These are phyloP conservation scores for Cenchrus purpureus DNA, from an alignment of 176 grass and related monocot genomes.

Conservation along the genomic window DNA sequence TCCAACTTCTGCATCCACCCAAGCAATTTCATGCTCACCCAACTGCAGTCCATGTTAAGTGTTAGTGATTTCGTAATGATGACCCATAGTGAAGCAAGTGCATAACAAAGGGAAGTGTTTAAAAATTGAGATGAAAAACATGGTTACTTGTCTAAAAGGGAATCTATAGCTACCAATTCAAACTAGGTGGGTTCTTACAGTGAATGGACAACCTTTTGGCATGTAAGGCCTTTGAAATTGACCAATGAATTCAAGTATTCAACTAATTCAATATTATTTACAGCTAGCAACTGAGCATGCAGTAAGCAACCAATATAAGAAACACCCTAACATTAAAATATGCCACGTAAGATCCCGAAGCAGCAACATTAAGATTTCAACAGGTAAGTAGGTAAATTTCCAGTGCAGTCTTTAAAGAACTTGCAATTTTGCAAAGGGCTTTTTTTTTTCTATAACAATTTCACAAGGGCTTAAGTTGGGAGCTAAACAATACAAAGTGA, in stretches of 20 bases:
- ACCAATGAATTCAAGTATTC: slow-evolving; percentile 10
- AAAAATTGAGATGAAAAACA: neutral
- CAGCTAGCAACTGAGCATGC: neutral
- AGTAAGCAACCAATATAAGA: neutral
- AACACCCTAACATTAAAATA: slow-evolving; percentile 1
- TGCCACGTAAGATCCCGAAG: neutral
- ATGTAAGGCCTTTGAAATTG: neutral
- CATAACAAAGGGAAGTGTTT: slow-evolving; percentile 3
- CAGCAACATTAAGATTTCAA: neutral
- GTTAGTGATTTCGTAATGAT: slow-evolving; percentile 30
- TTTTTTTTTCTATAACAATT: neutral
- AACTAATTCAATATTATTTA: neutral
- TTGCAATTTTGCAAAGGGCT: neutral
- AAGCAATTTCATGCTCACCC: slow-evolving; percentile 91
- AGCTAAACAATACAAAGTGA: neutral
- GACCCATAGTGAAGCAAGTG: slow-evolving; percentile 8
- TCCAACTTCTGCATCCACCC: slow-evolving; percentile 78
- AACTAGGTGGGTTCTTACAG: neutral
- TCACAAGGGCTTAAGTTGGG: neutral
- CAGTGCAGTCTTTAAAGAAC: neutral
- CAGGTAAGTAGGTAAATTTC: neutral
- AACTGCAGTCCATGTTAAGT: slow-evolving; percentile 49
- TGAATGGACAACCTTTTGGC: slow-evolving; percentile 10
- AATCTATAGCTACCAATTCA: neutral
- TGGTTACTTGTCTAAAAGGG: neutral